A percentile compares a stretch with the other conserved stretches of the same genome.
phyloP scores from a whole-genome alignment of 1,284 basidiomycete genomes.

The Rhodotorula sp. region DNA sequence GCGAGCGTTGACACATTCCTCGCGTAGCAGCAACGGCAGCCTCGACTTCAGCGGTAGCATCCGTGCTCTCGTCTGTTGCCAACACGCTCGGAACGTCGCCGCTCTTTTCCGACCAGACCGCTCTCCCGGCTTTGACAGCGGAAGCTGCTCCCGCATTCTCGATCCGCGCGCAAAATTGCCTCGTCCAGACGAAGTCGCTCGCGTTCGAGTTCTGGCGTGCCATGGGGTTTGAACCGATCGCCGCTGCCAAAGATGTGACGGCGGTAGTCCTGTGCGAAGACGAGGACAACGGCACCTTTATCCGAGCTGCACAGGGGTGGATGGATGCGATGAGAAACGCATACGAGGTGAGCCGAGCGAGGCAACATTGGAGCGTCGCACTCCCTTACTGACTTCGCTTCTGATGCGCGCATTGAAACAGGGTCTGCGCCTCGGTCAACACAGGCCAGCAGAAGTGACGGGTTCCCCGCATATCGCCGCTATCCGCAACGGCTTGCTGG shows the following conservation, averaged over 20 bases:
- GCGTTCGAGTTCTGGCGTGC: constrained; percentile 78
- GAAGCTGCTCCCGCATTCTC: constrained; percentile 7
- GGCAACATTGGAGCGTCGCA: constrained; percentile 40
- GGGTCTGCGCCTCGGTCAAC: constrained; percentile 37
- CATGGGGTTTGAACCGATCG: constrained; percentile 66
- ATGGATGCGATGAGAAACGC: constrained; percentile 55
- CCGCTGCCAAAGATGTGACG: constrained; percentile 65
- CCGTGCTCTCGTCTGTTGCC: constrained; percentile 1
- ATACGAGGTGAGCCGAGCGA: constrained; percentile 57
- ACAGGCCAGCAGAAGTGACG: constrained; percentile 12
- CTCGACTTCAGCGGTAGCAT: background rate
- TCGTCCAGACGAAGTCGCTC: constrained; percentile 64
- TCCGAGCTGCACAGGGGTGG: constrained; percentile 59
- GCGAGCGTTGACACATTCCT: background rate
- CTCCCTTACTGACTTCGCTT: background rate
- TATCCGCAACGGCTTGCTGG: constrained; percentile 21
- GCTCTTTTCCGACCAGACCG: constrained; percentile 18
- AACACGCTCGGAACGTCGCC: constrained; percentile 6
- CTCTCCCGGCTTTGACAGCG: constrained; percentile 4
- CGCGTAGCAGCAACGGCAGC: background rate
- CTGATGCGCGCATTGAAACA: background rate
- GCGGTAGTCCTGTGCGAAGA: constrained; percentile 69
- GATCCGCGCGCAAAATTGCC: constrained; percentile 42
- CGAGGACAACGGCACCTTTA: background rate
- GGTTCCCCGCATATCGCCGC: constrained; percentile 5